Percentiles rank a stretch among this genome's conserved stretches.
Conservation (phyloP, 129 eudicot species). For the Flaveria bidentis region DNA sequence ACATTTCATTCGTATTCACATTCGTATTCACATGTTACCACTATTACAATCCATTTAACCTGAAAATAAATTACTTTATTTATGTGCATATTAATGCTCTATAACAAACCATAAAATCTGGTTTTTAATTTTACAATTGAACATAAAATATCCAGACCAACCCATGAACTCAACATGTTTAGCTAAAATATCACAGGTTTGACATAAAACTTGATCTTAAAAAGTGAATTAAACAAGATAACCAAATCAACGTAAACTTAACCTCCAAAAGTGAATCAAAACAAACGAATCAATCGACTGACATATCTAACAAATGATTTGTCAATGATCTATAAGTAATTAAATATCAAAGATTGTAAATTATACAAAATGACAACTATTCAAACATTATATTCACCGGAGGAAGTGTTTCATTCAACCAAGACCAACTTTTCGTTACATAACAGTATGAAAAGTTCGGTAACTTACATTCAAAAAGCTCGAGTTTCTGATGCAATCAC, state of each 20-base stretch:
- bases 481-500: slow-evolving; percentile 16
- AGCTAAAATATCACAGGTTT: too few species aligned
- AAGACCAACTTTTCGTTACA: slow-evolving; percentile 22
- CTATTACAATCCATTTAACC: too few species aligned
- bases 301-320: background rate
- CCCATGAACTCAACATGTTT: too few species aligned
- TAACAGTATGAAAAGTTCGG: slow-evolving; percentile 21
- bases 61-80: too few species aligned
- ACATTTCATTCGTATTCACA: too few species aligned
- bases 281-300: background rate
- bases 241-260: background rate
- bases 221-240: background rate
- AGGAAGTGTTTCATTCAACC: slow-evolving; percentile 19
- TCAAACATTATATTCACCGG: slow-evolving; percentile 19
- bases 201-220: too few species aligned
- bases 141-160: too few species aligned
- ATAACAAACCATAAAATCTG: too few species aligned
- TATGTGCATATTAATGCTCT: too few species aligned
- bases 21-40: too few species aligned
- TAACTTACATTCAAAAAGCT: slow-evolving; percentile 24
- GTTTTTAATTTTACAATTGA: too few species aligned
- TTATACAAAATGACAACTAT: slow-evolving; percentile 7
- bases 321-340: background rate
- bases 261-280: background rate
- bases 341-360: slow-evolving; percentile 2